phyloP scores from a whole-genome alignment of 306 rosid genomes.

The Corylus heterophylla region DNA sequence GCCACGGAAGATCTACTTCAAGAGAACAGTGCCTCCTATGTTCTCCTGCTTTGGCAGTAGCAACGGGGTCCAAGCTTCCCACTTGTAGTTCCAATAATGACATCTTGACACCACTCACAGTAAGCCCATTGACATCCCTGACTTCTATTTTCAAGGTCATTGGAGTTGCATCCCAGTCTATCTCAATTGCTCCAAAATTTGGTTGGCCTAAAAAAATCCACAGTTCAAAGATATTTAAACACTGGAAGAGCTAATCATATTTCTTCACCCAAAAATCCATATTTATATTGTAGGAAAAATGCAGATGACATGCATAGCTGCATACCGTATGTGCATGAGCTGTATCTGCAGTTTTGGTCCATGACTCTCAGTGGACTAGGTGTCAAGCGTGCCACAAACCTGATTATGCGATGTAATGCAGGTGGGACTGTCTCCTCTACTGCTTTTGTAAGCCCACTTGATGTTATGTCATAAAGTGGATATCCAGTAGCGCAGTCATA shows the following conservation, averaged over 20 bases:
- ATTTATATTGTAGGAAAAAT: neutral
- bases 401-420: constrained; percentile 47
- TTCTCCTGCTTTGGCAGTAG: constrained; percentile 30
- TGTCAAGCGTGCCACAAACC: constrained; percentile 61
- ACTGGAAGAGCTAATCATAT: constrained; percentile 7
- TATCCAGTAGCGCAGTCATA: constrained; percentile 75
- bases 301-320: constrained; percentile 12
- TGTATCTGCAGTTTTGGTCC: constrained; percentile 60
- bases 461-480: constrained; percentile 74
- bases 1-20: constrained; percentile 65
- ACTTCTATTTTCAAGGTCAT: constrained; percentile 52
- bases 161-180: constrained; percentile 67
- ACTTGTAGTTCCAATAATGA: constrained; percentile 45
- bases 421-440: constrained; percentile 57
- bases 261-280: neutral
- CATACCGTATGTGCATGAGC: constrained; percentile 70
- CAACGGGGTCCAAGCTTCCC: constrained; percentile 28
- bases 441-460: constrained; percentile 83
- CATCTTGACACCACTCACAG: constrained; percentile 41
- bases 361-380: constrained; percentile 78
- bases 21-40: constrained; percentile 56
- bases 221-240: constrained; percentile 24
- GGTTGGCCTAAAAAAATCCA: constrained; percentile 58
- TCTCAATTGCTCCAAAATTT: constrained; percentile 74
- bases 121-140: constrained; percentile 54